These are phyloP conservation scores for Physcomitrellopsis africana DNA, from an alignment of 225 moss, liverwort and hornwort species.

Conservation along the genomic window DNA sequence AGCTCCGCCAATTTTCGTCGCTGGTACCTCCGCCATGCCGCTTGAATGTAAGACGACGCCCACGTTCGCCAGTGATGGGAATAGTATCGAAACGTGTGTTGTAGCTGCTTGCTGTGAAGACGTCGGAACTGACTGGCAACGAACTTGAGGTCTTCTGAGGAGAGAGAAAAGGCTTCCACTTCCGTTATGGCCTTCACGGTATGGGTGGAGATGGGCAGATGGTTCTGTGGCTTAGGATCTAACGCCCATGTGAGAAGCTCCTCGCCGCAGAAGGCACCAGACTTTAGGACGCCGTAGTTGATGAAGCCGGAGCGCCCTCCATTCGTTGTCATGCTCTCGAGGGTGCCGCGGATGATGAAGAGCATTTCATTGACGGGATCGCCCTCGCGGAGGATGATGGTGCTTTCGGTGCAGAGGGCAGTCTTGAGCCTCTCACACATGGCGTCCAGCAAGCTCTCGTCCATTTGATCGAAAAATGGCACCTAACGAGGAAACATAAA, in stretches of 20 bases:
- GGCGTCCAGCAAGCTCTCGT: constrained; percentile 65
- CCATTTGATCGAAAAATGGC: constrained; percentile 75
- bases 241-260: constrained; percentile 78
- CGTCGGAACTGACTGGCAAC: constrained; percentile 66
- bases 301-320: constrained; percentile 58
- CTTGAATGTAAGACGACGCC: constrained; percentile 48
- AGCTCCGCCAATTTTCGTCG: constrained; percentile 8
- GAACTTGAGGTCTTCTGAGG: constrained; percentile 60
- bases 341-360: constrained; percentile 64
- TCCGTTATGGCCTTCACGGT: constrained; percentile 55
- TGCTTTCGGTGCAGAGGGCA: constrained; percentile 56
- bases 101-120: constrained; percentile 71
- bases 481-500: constrained; percentile 29
- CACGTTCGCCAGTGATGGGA: constrained; percentile 52
- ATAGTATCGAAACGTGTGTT: constrained; percentile 64
- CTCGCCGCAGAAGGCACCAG: constrained; percentile 71
- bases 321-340: constrained; percentile 64
- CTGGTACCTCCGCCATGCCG: constrained; percentile 41
- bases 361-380: constrained; percentile 77
- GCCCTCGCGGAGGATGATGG: constrained; percentile 53
- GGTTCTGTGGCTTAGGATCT: constrained; percentile 59
- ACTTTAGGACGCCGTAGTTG: constrained; percentile 38
- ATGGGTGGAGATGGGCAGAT: constrained; percentile 62
- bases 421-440: constrained; percentile 74
- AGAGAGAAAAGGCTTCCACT: constrained; percentile 66